Conservation (phyloP, 208 protist species). For the Wallacemonas sp. region DNA sequence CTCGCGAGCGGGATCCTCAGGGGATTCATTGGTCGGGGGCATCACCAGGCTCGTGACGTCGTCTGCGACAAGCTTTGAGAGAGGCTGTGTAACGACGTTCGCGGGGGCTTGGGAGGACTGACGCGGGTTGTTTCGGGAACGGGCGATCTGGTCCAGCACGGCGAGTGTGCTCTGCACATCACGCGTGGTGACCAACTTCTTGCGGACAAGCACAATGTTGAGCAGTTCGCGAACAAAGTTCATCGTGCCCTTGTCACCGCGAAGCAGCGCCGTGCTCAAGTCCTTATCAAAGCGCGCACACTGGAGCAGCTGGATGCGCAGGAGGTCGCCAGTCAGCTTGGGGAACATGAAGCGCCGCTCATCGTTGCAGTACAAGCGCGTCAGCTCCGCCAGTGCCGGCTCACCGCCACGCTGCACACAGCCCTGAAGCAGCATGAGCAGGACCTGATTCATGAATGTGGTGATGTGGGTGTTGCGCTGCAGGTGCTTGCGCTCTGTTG, state of each 20-base stretch:
- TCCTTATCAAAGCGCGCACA: constrained; percentile 81
- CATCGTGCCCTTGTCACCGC: constrained; percentile 20
- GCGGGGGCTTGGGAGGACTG: constrained; percentile 23
- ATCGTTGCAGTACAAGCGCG: constrained; percentile 67
- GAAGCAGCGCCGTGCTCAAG: constrained; percentile 69
- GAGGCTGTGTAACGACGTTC: constrained; percentile 41
- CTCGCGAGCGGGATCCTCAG: constrained; percentile 39
- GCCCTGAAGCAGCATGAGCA: constrained; percentile 73
- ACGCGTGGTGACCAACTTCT: constrained; percentile 53
- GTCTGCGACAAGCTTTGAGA: constrained; percentile 47
- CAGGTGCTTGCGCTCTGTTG: constrained; percentile 19
- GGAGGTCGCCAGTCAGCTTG: constrained; percentile 69
- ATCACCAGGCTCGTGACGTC: constrained; percentile 55
- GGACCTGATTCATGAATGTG: constrained; percentile 78
- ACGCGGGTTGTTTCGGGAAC: constrained; percentile 23
- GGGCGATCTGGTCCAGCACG: constrained; percentile 69
- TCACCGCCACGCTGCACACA: constrained; percentile 68
- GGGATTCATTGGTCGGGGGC: constrained; percentile 26
- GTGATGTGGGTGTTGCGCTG: constrained; percentile 35
- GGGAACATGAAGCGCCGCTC: constrained; percentile 58
- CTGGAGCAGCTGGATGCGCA: constrained; percentile 90
- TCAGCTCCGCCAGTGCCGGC: constrained; percentile 72
- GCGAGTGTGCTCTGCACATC: constrained; percentile 74
- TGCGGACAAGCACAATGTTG: constrained; percentile 70
- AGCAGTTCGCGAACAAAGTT: constrained; percentile 83